phyloP scores from a whole-genome alignment of 2,329 filamentous ascomycete species.

The Macrophomina tecta region DNA sequence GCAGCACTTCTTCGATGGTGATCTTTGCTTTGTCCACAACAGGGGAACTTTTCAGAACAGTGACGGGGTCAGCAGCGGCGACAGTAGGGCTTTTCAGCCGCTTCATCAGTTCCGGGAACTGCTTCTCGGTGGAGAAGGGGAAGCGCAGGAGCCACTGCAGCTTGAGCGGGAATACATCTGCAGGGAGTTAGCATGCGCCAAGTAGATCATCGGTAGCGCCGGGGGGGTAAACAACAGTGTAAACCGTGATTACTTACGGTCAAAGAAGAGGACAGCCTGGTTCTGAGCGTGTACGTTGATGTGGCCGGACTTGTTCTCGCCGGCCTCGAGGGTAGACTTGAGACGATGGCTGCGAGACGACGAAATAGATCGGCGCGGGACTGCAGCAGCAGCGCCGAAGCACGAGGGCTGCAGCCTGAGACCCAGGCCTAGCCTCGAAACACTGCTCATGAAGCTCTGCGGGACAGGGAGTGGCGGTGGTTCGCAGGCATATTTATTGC shows the following conservation, averaged over 20 bases:
- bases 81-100: slow-evolving; percentile 58
- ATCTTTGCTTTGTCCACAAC: slow-evolving; percentile 67
- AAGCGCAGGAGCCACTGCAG: slow-evolving; percentile 68
- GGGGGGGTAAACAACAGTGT: background rate
- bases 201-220: background rate
- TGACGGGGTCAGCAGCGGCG: slow-evolving; percentile 61
- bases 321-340: slow-evolving; percentile 50
- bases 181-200: background rate
- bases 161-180: slow-evolving; percentile 84
- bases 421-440: slow-evolving; percentile 26
- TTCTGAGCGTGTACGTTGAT: slow-evolving; percentile 72
- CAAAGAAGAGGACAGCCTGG: slow-evolving; percentile 87
- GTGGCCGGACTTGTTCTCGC: slow-evolving; percentile 76
- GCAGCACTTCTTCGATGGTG: slow-evolving; percentile 80
- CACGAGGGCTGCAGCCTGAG: slow-evolving; percentile 25
- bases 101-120: slow-evolving; percentile 57
- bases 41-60: slow-evolving; percentile 43
- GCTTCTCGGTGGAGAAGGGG: slow-evolving; percentile 54
- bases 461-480: background rate
- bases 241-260: slow-evolving; percentile 65
- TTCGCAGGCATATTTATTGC: slow-evolving; percentile 18
- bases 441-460: slow-evolving; percentile 23
- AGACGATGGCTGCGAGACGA: slow-evolving; percentile 6
- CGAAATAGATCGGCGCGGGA: slow-evolving; percentile 16
- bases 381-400: slow-evolving; percentile 17